Base-by-base conservation (phyloP, 306 rosid species). In the Trifolium fragiferum region DNA sequence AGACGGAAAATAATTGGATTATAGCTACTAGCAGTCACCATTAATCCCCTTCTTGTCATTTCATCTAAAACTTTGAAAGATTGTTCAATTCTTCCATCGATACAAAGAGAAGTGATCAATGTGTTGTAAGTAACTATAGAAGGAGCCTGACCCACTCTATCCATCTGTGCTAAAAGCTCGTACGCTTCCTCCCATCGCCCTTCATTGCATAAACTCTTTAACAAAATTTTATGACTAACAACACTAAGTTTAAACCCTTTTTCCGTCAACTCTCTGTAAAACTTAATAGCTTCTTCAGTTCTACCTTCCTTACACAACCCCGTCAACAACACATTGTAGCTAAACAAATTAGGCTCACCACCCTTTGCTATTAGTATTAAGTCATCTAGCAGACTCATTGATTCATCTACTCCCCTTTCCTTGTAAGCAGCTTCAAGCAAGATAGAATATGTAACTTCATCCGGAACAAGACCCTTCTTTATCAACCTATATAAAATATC, bases 231-330 rank as follows among this genome's bases (percentile, higher is more conserved):
- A 73, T 87, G 90, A 81, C 96, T 92, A 64, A 94, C 99, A 78
- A 90, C 93, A 86, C 86, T 84, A 18, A 97, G 96, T 73, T 44
- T 68, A 55, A 90, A 88, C 21, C 97, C 97, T 82, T 87, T 90
- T 0, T 58, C 79, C 21, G 96, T 97, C 72, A 94, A 80, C 77
- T 80, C 82, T 83, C 93, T 75, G 51, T 92, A 94, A 76, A 90
- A 81, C 79, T 14, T 47, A 14, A 87, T 76, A 13, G 95, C 99
- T 62, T 90, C 99, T 74, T 90, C 90, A n/a, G 66, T 90, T 83
- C 97, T 90, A 44, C 86, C 90, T 83, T 94, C 99, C 88, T 90
- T 92, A 81, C 95, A 94, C 83, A 94, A 76, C 9, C 96, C 97
- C 58, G 97, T 94, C 19, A 90, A 77, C 84, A 94, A 73, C 44